A percentile compares a stretch with the other conserved stretches of the same genome.
phyloP scores from a whole-genome alignment of 306 rosid species.

The Crotalaria pallida region DNA sequence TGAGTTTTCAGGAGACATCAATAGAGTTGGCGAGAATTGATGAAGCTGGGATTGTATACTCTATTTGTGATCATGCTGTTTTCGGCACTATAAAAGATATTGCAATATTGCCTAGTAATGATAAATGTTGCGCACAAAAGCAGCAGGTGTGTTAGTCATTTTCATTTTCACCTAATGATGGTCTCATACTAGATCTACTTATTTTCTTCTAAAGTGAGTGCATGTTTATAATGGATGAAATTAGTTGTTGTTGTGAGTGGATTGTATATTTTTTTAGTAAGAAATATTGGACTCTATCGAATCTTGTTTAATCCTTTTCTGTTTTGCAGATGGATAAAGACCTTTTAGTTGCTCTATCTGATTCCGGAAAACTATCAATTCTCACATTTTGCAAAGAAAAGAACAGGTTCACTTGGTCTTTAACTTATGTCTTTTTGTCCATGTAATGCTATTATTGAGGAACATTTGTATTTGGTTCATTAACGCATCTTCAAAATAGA shows the following conservation, averaged over 20 bases:
- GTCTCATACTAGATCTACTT: neutral
- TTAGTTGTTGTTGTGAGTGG: neutral
- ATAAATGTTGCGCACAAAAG: constrained; percentile 39
- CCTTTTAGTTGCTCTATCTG: constrained; percentile 76
- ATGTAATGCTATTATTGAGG: neutral
- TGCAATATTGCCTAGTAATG: constrained; percentile 82
- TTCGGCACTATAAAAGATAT: constrained; percentile 87
- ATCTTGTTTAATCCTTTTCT: neutral
- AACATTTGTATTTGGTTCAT: constrained; percentile 9
- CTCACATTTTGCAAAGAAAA: constrained; percentile 90
- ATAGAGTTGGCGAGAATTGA: constrained; percentile 75
- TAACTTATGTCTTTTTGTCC: no score
- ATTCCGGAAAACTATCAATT: constrained; percentile 92
- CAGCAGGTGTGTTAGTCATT: constrained; percentile 45
- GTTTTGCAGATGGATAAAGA: constrained; percentile 72
- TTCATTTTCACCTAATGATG: no score
- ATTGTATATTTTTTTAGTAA: neutral
- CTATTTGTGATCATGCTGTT: constrained; percentile 88
- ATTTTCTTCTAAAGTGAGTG: neutral
- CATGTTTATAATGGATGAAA: neutral
- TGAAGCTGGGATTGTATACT: constrained; percentile 74
- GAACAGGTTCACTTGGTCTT: constrained; percentile 55
- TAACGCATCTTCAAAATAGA: neutral
- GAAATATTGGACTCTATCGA: neutral
- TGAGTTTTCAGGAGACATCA: constrained; percentile 67